A percentile compares a stretch with the other conserved stretches of the same genome.
Evolutionary conservation across 495 filamentous ascomycete genomes (phyloP).

Genomic region (Clohesyomyces aquaticus): DNA sequence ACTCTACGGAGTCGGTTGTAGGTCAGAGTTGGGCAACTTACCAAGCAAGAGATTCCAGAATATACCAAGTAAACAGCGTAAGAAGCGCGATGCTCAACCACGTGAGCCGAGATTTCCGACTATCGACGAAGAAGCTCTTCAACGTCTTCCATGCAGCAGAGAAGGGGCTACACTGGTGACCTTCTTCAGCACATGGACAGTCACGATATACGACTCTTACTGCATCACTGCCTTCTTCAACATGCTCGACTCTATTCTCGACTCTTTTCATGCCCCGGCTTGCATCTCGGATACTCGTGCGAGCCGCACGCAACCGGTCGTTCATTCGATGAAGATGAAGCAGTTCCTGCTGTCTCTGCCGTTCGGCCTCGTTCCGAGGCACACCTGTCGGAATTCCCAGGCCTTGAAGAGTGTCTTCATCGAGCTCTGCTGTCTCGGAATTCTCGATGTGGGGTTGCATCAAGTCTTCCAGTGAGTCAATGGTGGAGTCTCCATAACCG

Average conservation of each 20-base stretch:
- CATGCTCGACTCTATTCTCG: conserved; percentile 42
- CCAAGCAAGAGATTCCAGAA: conserved; percentile 32
- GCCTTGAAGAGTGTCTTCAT: conserved; percentile 43
- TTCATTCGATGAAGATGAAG: conserved; percentile 47
- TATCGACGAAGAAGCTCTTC: conserved; percentile 31
- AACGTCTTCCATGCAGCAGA: conserved; percentile 18
- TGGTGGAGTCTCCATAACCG: conserved; percentile 60
- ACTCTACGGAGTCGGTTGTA: neutral
- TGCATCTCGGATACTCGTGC: conserved; percentile 47
- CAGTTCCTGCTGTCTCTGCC: conserved; percentile 44
- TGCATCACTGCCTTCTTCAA: conserved; percentile 19
- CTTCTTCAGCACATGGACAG: conserved; percentile 32
- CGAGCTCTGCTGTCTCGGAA: conserved; percentile 27
- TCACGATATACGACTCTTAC: conserved; percentile 19
- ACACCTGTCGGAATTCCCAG: conserved; percentile 26
- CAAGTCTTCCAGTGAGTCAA: conserved; percentile 64
- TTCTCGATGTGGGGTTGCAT: conserved; percentile 43
- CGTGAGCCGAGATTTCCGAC: conserved; percentile 18
- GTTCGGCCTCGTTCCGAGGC: conserved; percentile 38
- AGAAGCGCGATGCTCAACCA: conserved; percentile 34
- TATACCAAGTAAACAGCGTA: conserved; percentile 24
- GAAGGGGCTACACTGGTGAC: conserved; percentile 2
- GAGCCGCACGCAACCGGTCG: conserved; percentile 41
- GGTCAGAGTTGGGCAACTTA: conserved; percentile 22
- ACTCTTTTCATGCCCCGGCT: conserved; percentile 45